Conservation (phyloP, 352 stramenopile species). For the Globisporangium orthogonon region DNA sequence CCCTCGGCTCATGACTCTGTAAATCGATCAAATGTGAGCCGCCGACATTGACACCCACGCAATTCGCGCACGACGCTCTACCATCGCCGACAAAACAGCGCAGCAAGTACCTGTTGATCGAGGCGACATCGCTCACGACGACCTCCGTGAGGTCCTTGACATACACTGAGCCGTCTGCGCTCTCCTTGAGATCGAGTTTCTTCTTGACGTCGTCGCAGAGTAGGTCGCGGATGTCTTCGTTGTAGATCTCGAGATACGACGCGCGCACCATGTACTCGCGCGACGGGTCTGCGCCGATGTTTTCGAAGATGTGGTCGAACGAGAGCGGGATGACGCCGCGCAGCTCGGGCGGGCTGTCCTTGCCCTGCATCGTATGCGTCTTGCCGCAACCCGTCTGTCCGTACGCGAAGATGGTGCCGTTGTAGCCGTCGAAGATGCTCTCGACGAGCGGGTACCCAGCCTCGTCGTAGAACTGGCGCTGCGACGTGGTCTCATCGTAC, state of each 20-base stretch:
- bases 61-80: not conserved
- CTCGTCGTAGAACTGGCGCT: conserved; percentile 85
- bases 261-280: conserved; percentile 80
- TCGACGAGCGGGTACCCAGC: conserved; percentile 84
- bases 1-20: conserved; percentile 60
- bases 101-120: conserved; percentile 49
- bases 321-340: conserved; percentile 78
- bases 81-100: not conserved
- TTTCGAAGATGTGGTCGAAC: conserved; percentile 87
- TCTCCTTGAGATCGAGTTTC: conserved; percentile 83
- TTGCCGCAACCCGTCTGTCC: conserved; percentile 84
- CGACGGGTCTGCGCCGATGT: conserved; percentile 57
- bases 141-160: conserved; percentile 88
- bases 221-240: conserved; percentile 83
- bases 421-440: conserved; percentile 89
- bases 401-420: conserved; percentile 91
- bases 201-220: conserved; percentile 77
- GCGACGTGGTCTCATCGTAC: conserved; percentile 84
- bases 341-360: conserved; percentile 64
- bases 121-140: conserved; percentile 65
- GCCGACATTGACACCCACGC: not conserved
- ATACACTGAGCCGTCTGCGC: conserved; percentile 72
- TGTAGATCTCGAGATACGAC: conserved; percentile 62
- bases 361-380: conserved; percentile 83
- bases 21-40: not conserved